Percentiles rank a stretch among this genome's conserved stretches.
These are phyloP conservation scores for Solanum paucissectum DNA, from an alignment of 257 asterid species.

Conservation along the genomic window DNA sequence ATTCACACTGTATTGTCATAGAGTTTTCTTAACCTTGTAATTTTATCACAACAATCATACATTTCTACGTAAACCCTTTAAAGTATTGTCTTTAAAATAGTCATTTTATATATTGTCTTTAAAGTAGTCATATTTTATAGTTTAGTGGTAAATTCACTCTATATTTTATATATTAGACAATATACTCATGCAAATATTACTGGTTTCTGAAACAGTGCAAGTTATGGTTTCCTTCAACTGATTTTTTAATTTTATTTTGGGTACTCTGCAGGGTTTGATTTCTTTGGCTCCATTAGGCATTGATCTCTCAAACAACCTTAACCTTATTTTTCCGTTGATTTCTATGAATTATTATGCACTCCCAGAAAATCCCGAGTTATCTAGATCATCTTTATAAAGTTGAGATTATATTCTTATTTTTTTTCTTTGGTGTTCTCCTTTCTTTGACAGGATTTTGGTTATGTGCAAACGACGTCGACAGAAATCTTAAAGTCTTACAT, in stretches of 20 bases:
- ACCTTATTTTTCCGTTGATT: neutral
- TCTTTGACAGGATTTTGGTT: slow-evolving; percentile 82
- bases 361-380: neutral
- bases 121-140: neutral
- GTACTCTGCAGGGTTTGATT: neutral
- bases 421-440: slow-evolving; percentile 4
- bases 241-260: neutral
- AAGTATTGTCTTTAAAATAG: neutral
- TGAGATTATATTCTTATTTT: neutral
- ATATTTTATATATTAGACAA: neutral
- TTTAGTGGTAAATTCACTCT: neutral
- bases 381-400: neutral
- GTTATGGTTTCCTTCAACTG: neutral
- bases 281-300: neutral
- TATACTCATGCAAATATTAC: neutral
- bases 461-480: slow-evolving; percentile 94
- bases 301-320: neutral
- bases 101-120: neutral
- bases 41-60: neutral
- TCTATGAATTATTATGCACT: neutral
- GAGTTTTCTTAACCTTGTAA: neutral
- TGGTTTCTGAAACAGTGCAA: neutral
- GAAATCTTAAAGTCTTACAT: slow-evolving; percentile 88
- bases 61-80: neutral
- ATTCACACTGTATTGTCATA: neutral